Conservation (phyloP, 192 early-diverging fungal species). For the Hyaloraphidium curvatum region DNA sequence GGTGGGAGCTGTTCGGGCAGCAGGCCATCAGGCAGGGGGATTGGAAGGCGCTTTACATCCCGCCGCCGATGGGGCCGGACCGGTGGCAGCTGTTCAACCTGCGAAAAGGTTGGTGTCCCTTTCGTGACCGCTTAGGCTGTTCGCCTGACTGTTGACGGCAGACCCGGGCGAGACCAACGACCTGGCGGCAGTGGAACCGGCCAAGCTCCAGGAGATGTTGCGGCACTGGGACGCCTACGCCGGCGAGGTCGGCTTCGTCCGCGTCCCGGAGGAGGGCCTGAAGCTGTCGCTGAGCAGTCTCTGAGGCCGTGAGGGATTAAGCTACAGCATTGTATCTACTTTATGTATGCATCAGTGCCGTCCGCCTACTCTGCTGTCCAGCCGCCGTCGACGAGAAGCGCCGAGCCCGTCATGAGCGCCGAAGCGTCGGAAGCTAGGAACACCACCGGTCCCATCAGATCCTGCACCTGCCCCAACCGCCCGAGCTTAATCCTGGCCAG, state of each 20-base stretch:
- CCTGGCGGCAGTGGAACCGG: not conserved
- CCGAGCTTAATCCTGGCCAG: not conserved
- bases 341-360: no score
- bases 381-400: not conserved
- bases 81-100: not conserved
- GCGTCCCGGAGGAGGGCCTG: no score
- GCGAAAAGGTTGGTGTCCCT: not conserved
- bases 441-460: not conserved
- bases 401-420: not conserved
- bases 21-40: not conserved
- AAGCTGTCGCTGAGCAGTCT: no score
- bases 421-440: not conserved
- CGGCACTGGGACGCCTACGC: not conserved
- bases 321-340: no score
- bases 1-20: not conserved
- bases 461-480: not conserved
- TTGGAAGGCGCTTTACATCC: slow-evolving; percentile 2
- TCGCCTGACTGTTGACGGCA: not conserved
- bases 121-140: not conserved
- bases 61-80: not conserved
- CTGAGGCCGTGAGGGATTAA: no score
- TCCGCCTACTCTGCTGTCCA: no score
- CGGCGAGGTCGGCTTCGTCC: not conserved
- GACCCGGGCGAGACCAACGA: not conserved
- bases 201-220: not conserved